A percentile compares a stretch with the other conserved stretches of the same genome.
phyloP scores from a whole-genome alignment of 2,329 filamentous ascomycete genomes.

The Xylaria sp. region DNA sequence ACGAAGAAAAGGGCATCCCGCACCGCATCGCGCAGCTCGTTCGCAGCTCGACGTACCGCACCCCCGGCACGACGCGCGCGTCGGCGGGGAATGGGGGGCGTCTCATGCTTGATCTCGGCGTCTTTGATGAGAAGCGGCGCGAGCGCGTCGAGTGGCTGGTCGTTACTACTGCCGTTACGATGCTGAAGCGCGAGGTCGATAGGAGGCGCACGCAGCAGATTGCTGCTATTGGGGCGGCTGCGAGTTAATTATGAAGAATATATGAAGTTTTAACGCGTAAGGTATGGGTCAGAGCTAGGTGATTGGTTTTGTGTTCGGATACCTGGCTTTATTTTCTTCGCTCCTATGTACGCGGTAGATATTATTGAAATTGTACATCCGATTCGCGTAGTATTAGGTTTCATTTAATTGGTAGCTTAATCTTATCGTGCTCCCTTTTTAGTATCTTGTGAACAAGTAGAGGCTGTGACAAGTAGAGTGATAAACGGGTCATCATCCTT shows the following conservation, averaged over 20 bases:
- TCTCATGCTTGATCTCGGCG: constrained; percentile 55
- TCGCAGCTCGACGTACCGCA: constrained; percentile 53
- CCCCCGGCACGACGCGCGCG: constrained; percentile 50
- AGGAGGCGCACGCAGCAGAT: constrained; percentile 63
- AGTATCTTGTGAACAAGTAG: too few relatives aligned
- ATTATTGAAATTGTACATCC: too few relatives aligned
- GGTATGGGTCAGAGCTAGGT: neutral
- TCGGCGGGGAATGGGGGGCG: constrained; percentile 63
- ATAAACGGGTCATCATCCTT: too few relatives aligned
- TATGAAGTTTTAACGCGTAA: neutral
- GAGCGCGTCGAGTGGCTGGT: constrained; percentile 61
- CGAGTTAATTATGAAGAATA: neutral
- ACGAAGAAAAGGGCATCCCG: constrained; percentile 38
- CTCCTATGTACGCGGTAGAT: too few relatives aligned
- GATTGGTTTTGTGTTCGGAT: neutral
- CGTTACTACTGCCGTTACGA: constrained; percentile 65
- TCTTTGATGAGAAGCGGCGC: constrained; percentile 47
- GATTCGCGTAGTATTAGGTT: too few relatives aligned
- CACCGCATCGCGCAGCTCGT: constrained; percentile 55
- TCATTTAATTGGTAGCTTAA: too few relatives aligned
- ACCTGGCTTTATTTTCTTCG: neutral
- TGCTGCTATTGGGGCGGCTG: constrained; percentile 52
- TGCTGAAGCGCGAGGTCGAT: constrained; percentile 75
- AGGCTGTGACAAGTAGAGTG: too few relatives aligned
- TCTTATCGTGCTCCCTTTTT: too few relatives aligned